Evolutionary conservation across 805 yeast genomes (phyloP).

Genomic region (Yamadazyma scolyti): DNA sequence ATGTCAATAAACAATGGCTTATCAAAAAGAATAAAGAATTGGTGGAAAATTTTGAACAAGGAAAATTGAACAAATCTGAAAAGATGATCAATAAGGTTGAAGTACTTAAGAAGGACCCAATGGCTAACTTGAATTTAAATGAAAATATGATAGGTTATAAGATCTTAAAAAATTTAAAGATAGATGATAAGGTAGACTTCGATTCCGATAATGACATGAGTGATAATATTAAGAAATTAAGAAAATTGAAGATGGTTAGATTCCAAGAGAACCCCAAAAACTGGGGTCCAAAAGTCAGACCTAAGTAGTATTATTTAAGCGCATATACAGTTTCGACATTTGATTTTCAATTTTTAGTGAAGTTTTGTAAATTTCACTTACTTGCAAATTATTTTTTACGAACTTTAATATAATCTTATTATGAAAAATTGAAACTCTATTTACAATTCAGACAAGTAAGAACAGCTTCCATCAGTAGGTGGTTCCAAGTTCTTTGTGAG

Average conservation of each 20-base stretch:
- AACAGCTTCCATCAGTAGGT: too few species aligned
- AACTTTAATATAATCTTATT: too few species aligned
- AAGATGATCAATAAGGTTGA: conserved; percentile 15
- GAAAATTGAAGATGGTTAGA: conserved; percentile 78
- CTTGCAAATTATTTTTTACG: too few species aligned
- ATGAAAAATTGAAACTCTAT: too few species aligned
- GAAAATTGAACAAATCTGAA: conserved; percentile 10
- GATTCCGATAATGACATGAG: conserved; percentile 57
- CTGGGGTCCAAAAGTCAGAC: conserved; percentile 97
- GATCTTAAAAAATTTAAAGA: conserved; percentile 44
- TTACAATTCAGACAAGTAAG: too few species aligned
- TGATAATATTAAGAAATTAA: conserved; percentile 51
- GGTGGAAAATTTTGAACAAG: conserved; percentile 17
- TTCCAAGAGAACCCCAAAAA: conserved; percentile 92
- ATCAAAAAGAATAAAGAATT: conserved; percentile 25
- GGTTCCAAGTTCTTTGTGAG: too few species aligned
- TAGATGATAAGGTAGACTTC: conserved; percentile 43
- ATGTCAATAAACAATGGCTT: conserved; percentile 62
- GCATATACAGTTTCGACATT: too few species aligned
- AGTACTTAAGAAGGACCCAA: conserved; percentile 23
- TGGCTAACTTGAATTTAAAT: conserved; percentile 37
- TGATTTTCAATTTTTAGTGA: too few species aligned
- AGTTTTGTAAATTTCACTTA: too few species aligned
- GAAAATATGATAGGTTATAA: conserved; percentile 46
- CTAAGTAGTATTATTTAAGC: conserved; percentile 27